Evolutionary conservation across 2,329 filamentous ascomycete genomes (phyloP).

Genomic region (Purpureocillium takamizusanense): DNA sequence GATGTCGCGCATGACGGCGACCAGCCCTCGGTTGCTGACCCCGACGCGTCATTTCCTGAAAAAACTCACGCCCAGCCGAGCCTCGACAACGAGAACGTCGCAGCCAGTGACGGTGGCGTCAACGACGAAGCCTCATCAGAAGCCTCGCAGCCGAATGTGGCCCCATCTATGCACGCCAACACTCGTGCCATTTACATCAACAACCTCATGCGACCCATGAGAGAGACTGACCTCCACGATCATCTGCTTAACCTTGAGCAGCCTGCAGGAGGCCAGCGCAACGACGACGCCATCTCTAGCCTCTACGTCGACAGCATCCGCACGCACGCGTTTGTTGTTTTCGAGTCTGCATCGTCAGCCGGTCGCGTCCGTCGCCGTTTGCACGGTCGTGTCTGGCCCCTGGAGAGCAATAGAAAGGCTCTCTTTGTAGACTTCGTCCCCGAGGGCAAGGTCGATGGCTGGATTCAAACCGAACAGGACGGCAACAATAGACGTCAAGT

Average conservation of each 20-base stretch:
- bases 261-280: conserved; percentile 39
- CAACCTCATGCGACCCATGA: conserved; percentile 81
- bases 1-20: conserved; percentile 10
- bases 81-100: neutral
- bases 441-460: conserved; percentile 59
- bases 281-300: conserved; percentile 45
- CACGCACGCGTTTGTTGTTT: conserved; percentile 77
- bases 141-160: conserved; percentile 25
- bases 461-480: conserved; percentile 62
- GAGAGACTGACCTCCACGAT: conserved; percentile 54
- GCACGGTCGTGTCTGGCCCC: conserved; percentile 76
- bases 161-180: conserved; percentile 58
- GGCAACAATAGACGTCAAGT: conserved; percentile 32
- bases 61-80: conserved; percentile 4
- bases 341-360: conserved; percentile 61
- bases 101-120: neutral
- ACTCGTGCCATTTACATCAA: conserved; percentile 80
- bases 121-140: conserved; percentile 12
- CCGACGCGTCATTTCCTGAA: neutral
- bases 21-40: no score
- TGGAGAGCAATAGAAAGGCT: conserved; percentile 73
- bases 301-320: conserved; percentile 80
- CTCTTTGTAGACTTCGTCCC: conserved; percentile 90
- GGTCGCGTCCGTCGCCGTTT: conserved; percentile 66
- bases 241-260: conserved; percentile 64